Base-by-base conservation (phyloP, 1,284 basidiomycete genomes). In the Ustilago crameri region DNA sequence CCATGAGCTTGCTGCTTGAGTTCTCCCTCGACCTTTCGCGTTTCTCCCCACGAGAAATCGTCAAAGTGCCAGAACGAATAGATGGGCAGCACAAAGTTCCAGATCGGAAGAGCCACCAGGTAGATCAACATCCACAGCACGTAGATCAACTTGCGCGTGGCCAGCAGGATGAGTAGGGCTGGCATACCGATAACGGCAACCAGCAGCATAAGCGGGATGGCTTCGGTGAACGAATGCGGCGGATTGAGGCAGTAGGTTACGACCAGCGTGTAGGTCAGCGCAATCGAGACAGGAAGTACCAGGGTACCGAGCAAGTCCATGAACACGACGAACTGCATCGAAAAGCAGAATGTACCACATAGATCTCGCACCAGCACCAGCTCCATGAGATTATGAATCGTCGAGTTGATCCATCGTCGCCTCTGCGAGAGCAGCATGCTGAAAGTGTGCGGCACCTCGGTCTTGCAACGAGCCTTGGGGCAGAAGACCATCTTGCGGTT, bases 11-110 rank as follows among this genome's bases (percentile, higher is more conserved):
- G 88, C 46, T 87, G 88, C 49, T 81, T 81, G 49, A 55, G 70
- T 58, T 84, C 83, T 40, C 81, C 76, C 84, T 92, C 93, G 4
- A 98, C 94, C 86, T 95, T 95, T 79, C 96, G 94, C 81, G 95
- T 98, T 85, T 97, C 93, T 79, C 95, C 95, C 95, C 95, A 98
- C 34, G 93, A 95, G 84, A 97, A 96, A 85, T 98, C 96, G 80
- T 98, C 96, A 84, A 98, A 98, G 85, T 98, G 95, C 95, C 95
- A 98, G 84, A 98, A 98, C 24, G 95, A 91, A 85, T 97, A 97
- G 5, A 95, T 86, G 7, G 95, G 95, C 3, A 75, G 65, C 20
- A 79, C 63, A 34, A 96, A 94, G 68, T 86, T 86, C 85, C 85
- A 86, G 17, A 86, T 82, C 1, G 85, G 85, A 12, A 86, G 76